Base-by-base conservation (phyloP, 2,329 filamentous ascomycete species). In the Paecilomyces sp. region DNA sequence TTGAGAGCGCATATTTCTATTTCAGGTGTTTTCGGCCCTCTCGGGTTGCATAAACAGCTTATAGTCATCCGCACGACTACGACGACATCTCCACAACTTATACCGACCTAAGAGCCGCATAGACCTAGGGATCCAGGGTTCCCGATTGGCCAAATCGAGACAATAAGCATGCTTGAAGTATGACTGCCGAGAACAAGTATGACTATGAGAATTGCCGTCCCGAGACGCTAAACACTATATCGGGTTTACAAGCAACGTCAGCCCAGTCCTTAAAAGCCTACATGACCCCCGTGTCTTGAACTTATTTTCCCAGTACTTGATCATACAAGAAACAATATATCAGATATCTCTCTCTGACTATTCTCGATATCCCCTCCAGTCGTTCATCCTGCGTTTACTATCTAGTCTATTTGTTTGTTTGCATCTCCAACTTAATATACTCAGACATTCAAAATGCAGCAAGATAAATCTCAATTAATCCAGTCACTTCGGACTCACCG, bases 401-500 rank as follows among this genome's bases (percentile, higher is more conserved):
- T 28, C 3, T 33, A 28, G n/a, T 28, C 3, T 33, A 28, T 28
- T 54, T 22, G n/a, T 13, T 24, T 8, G 28, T 15, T 33, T 28
- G 4, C 52, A 12, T 9, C 11, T 18, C 7, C 12, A 22, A 12
- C 22, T 9, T 13, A 36, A 28, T 13, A 8, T n/a, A 34, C 25
- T 22, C 4, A 33, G 22, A 28, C 11, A 31, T 9, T 30, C 55
- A 57, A 57, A 41, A 66, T 63, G 64, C 64, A 80, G 77, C 72
- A 74, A 28, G 76, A 80, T 61, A 80, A 80, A 64, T 70, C 76
- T 15, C 82, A 86, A 62, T 80, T 89, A 62, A 84, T 90, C 63
- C 78, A 85, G 25, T 85, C 86, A 0, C 80, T 91, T 24, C 78
- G 78, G 52, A 85, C 83, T 0, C 87, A 89, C 67, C 83, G 84